Base-by-base conservation (phyloP, 345 rosid species). In the Leavenworthia alabamica region DNA sequence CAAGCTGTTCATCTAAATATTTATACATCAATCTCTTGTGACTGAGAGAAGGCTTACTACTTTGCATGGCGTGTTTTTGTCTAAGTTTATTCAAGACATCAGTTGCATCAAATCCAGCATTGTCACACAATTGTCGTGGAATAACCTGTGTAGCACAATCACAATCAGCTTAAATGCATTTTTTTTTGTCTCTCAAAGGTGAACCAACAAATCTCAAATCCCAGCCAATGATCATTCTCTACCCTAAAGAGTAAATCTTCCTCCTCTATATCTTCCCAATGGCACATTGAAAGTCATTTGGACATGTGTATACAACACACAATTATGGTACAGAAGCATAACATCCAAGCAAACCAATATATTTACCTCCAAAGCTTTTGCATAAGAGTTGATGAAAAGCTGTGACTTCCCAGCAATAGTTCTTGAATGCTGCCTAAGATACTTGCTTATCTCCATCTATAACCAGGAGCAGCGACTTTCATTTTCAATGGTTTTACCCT, bases 91-190 rank as follows among this genome's bases (percentile, higher is more conserved):
- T 94, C 76, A 94, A 77, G 53, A 94, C 90, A 77, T 94, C 99
- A 76, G 97, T 94, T 32, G 99, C 96, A 77, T 94, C 99, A 79
- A 88, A 94, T 63, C 97, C 99, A 67, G 99, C 99, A 82, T 94
- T 94, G 77, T 90, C 97, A 74, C 97, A 94, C 41, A 94, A 80
- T 57, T 94, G 99, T 29, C 96, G 71, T 54, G 99, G 99, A 67
- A 94, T 94, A 53, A 94, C 86, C 99, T 93, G 81, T 11, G 17
- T 19, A 26, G n/a, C n/a, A 23, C 58, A 26, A 58, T 19, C 67
- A 81, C 44, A 26, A 19, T 33, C 32, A 45, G 62, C 46, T 19
- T 31, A 3, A 51, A 2, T 37, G 24, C 4, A 26, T 11, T 24
- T n/a, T n/a, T n/a, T n/a, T 3, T 41, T 44, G 2, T 51, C 8